Evolutionary conservation across 441 rosid genomes (phyloP), one percentile per base, ranked within the genome.

Genomic region (Brassica hybrid): DNA sequence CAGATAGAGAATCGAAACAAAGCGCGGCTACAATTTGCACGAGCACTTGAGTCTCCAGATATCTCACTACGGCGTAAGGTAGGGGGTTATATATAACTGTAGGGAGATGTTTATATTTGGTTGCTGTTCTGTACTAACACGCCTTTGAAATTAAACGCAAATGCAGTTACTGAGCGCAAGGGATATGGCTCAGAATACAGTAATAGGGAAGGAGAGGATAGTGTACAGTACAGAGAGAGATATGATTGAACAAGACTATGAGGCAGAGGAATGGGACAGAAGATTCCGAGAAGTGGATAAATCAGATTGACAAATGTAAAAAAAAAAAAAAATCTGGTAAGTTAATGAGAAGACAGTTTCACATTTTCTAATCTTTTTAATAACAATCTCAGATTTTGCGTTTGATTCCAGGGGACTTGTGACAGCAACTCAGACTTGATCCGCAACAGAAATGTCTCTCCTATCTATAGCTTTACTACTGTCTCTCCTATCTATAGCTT

Each of bases 221-320:
- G 90, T 96, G 76, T 96, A 96, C 41, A 92, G 90, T 82, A 89
- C 97, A 61, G 99, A 96, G 54, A 89, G 73, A 81, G 99, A 96
- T 83, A 67, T 96, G 64, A 64, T 85, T 45, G 97, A 92, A 83
- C 99, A 96, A 92, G 94, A 92, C 82, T 86, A 87, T n/a, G 99
- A 95, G 52, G 89, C 90, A 60, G 83, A 45, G 16, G 97, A 95
- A 56, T 95, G 97, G 98, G 99, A 95, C 5, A 80, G 79, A 78
- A 87, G 83, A 82, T 87, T 95, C 71, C 85, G 87, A 80, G 99
- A 95, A 85, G 72, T 93, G 9, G 92, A 91, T 75, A 84, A 90
- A 84, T 80, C 86, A 13, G 98, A 94, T 65, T 88, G 77, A 83
- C 19, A 54, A 48, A 83, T 54, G 82, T 73, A 58, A 54, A 38